A percentile compares a stretch with the other conserved stretches of the same genome.
phyloP scores from a whole-genome alignment of 352 stramenopile species.

The Phytopythium helicoides region DNA sequence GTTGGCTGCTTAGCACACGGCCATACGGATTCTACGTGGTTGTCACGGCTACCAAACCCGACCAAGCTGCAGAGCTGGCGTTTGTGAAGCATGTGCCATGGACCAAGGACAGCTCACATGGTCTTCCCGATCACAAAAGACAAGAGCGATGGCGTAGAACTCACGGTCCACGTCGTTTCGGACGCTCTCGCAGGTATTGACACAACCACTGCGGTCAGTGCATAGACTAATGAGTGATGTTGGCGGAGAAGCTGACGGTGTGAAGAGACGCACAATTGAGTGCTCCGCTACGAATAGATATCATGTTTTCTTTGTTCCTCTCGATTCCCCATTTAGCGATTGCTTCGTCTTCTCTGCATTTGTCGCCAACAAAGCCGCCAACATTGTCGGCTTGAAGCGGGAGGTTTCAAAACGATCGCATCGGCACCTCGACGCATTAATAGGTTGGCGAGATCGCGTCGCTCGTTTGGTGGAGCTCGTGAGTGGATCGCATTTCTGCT shows the following conservation, averaged over 20 bases:
- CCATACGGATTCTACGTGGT: conserved; percentile 76
- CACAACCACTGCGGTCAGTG: conserved; percentile 8
- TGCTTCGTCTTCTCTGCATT: too few species aligned
- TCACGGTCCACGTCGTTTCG: conserved; percentile 41
- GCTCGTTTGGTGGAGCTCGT: neutral
- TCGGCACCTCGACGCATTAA: too few species aligned
- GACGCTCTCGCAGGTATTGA: conserved; percentile 58
- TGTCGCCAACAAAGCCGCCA: too few species aligned
- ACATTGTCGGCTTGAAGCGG: too few species aligned
- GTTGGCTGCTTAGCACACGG: conserved; percentile 55
- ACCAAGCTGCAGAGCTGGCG: conserved; percentile 24
- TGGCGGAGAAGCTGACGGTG: too few species aligned
- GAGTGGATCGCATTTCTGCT: conserved; percentile 3
- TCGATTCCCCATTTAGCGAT: too few species aligned
- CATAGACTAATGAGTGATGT: neutral
- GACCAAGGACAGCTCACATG: conserved; percentile 33
- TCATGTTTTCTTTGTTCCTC: too few species aligned
- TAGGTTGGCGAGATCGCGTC: too few species aligned
- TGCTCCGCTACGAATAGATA: too few species aligned
- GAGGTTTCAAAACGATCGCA: too few species aligned
- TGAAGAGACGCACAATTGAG: too few species aligned
- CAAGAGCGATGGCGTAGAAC: conserved; percentile 3
- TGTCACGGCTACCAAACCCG: conserved; percentile 23
- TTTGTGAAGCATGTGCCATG: conserved; percentile 65
- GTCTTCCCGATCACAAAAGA: conserved; percentile 23